Percentiles rank a stretch among this genome's conserved stretches.
Conservation (phyloP, 805 yeast species). For the Teunomyces pallodes region DNA sequence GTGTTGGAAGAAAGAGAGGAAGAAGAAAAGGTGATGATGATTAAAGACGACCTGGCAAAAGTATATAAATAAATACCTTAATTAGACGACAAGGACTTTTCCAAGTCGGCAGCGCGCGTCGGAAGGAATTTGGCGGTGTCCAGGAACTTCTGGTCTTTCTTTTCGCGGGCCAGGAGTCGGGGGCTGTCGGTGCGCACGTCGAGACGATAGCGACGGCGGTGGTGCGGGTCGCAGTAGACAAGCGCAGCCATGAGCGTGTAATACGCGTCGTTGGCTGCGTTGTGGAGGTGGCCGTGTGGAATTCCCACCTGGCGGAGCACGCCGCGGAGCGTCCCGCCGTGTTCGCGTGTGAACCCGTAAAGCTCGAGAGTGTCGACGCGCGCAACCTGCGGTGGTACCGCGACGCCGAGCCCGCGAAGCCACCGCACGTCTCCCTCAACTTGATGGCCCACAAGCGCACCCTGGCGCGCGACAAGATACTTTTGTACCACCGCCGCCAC, state of each 20-base stretch:
- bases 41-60: too few relatives aligned
- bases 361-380: constrained; percentile 21
- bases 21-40: neutral
- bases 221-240: constrained; percentile 21
- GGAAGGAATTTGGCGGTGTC: constrained; percentile 6
- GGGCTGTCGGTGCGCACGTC: constrained; percentile 11
- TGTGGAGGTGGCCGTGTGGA: constrained; percentile 25
- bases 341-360: constrained; percentile 9
- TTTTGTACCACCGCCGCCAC: constrained; percentile 11
- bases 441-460: constrained; percentile 19
- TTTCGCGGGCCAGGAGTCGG: constrained; percentile 4
- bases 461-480: constrained; percentile 14
- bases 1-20: neutral
- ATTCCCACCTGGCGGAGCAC: constrained; percentile 17
- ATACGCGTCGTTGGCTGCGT: constrained; percentile 30
- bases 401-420: constrained; percentile 14
- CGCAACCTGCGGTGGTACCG: constrained; percentile 4
- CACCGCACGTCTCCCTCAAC: constrained; percentile 12
- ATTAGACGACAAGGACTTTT: too few relatives aligned
- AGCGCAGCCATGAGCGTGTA: constrained; percentile 25
- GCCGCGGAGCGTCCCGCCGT: constrained; percentile 21
- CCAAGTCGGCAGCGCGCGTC: neutral
- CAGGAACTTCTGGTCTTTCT: constrained; percentile 11
- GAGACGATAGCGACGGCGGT: constrained; percentile 12
- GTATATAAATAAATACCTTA: too few relatives aligned